Percentiles rank a stretch among this genome's conserved stretches.
phyloP scores from a whole-genome alignment of 2,329 filamentous ascomycete genomes.

The Trichoderma sp. region DNA sequence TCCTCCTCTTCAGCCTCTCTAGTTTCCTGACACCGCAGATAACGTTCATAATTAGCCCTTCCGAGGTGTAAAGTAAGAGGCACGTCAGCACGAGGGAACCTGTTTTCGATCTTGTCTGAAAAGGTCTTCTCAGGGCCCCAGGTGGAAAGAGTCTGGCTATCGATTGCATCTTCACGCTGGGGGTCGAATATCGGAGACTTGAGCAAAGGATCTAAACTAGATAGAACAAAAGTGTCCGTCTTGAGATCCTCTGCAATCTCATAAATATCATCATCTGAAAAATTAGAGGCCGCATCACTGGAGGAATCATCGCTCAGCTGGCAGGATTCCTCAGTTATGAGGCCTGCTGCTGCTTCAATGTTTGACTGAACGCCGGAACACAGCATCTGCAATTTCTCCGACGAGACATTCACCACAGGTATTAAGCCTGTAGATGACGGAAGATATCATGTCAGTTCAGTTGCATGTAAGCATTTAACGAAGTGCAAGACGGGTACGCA shows the following conservation, averaged over 20 bases:
- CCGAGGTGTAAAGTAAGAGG: background rate
- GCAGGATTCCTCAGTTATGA: background rate
- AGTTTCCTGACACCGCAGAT: background rate
- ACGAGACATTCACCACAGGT: background rate
- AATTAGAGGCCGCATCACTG: background rate
- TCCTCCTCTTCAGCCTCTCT: background rate
- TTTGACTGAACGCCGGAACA: background rate
- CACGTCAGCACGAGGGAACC: background rate
- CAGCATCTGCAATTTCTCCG: background rate
- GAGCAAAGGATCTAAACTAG: background rate
- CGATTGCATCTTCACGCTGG: background rate
- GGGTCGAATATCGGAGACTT: background rate
- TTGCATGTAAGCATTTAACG: fast-evolving
- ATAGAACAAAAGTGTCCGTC: background rate
- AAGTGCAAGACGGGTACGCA: background rate
- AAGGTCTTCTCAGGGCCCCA: background rate
- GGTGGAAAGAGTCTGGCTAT: background rate
- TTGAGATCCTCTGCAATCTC: conserved; percentile 5
- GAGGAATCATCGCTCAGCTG: background rate
- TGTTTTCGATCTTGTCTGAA: background rate
- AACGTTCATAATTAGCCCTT: background rate
- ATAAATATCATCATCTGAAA: background rate
- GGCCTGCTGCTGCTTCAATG: background rate
- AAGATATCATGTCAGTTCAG: background rate
- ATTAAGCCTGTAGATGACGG: background rate